These are phyloP conservation scores for Coprinopsis marcescibilis DNA, from an alignment of 768 basidiomycete genomes.

Conservation along the genomic window DNA sequence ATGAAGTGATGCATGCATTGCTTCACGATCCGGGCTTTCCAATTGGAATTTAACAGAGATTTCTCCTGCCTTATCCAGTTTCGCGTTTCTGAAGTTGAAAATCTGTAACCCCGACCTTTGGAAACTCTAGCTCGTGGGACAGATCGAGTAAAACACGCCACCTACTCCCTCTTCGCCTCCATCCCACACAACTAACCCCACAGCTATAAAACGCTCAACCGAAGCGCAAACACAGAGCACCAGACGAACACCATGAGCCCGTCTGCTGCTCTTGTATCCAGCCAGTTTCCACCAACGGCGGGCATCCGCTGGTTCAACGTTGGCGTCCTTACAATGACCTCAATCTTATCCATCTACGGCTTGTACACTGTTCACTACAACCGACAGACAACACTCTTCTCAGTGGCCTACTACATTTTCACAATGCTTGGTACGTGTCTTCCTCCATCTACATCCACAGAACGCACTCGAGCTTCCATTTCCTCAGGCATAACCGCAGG, in stretches of 20 bases:
- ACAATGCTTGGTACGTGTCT: slow-evolving; percentile 69
- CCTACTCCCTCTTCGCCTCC: not conserved
- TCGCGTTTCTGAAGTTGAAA: not conserved
- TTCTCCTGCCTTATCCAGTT: not conserved
- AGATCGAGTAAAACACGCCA: not conserved
- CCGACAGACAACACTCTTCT: slow-evolving; percentile 53
- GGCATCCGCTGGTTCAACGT: slow-evolving; percentile 78
- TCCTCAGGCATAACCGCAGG: slow-evolving; percentile 46
- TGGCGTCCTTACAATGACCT: slow-evolving; percentile 61
- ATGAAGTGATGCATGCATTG: not conserved
- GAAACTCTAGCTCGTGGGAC: not conserved
- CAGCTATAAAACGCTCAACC: no score
- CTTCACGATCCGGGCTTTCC: not conserved
- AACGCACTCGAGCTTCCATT: not conserved
- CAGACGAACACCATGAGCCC: no score
- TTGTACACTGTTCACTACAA: slow-evolving; percentile 40
- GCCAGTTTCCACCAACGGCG: slow-evolving; percentile 41
- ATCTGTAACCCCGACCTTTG: not conserved
- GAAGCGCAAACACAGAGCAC: no score
- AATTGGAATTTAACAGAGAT: not conserved
- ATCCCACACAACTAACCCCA: not conserved
- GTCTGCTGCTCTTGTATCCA: slow-evolving; percentile 9
- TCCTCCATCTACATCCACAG: slow-evolving; percentile 3
- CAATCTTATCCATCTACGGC: slow-evolving; percentile 67
- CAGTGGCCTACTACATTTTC: slow-evolving; percentile 71